Evolutionary conservation across 2,329 filamentous ascomycete species (phyloP).

Genomic region (Sphaerulina musiva): DNA sequence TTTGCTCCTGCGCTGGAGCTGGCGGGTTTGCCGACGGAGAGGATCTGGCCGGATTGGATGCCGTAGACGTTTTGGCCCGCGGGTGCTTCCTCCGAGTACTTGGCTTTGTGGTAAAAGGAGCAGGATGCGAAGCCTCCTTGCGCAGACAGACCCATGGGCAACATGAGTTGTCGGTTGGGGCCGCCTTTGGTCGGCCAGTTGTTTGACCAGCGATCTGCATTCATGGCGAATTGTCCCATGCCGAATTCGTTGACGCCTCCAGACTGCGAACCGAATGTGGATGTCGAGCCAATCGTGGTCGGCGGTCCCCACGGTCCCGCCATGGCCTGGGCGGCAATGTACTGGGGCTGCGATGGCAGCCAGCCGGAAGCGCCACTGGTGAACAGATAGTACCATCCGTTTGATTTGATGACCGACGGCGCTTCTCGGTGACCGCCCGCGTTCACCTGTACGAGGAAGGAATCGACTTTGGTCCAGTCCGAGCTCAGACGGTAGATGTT

Average conservation of each 20-base stretch:
- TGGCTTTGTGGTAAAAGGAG: conserved; percentile 15
- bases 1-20: conserved; percentile 11
- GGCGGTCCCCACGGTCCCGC: conserved; percentile 17
- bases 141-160: conserved; percentile 13
- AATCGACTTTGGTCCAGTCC: conserved; percentile 18
- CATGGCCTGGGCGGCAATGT: conserved; percentile 15
- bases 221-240: conserved; percentile 15
- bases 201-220: conserved; percentile 15
- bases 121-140: conserved; percentile 16
- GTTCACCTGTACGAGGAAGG: conserved; percentile 15
- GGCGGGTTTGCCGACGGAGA: conserved; percentile 17
- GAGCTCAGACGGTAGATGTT: conserved; percentile 22
- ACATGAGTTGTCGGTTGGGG: conserved; percentile 17
- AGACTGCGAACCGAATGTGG: conserved; percentile 19
- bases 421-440: conserved; percentile 16
- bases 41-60: conserved; percentile 19
- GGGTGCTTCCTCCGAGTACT: conserved; percentile 19
- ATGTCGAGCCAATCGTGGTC: conserved; percentile 16
- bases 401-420: conserved; percentile 17
- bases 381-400: conserved; percentile 20
- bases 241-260: conserved; percentile 14
- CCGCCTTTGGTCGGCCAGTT: conserved; percentile 19
- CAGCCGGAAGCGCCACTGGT: conserved; percentile 20
- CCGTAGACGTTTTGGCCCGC: conserved; percentile 18
- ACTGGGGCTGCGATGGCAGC: conserved; percentile 20